Percentiles rank a stretch among this genome's conserved stretches.
Evolutionary conservation across 179 eudicot species (phyloP).

Genomic region (Dionaea muscipula): DNA sequence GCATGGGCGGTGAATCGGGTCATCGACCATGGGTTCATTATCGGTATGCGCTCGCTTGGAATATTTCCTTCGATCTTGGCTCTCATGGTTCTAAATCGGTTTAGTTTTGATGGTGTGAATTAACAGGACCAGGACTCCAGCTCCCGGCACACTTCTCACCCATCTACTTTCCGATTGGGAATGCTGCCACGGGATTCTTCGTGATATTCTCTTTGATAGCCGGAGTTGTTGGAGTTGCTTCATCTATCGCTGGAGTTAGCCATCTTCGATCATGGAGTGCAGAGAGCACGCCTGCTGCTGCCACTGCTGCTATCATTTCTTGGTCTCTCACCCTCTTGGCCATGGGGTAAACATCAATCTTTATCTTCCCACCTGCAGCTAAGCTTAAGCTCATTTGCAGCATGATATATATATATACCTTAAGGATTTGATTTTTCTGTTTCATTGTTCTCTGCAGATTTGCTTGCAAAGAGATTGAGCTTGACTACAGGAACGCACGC

Average conservation of each 20-base stretch:
- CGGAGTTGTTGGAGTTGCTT: conserved; percentile 65
- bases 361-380: too few relatives aligned
- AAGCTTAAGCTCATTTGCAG: too few relatives aligned
- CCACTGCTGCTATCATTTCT: conserved; percentile 49
- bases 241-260: conserved; percentile 47
- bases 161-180: conserved; percentile 76
- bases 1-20: conserved; percentile 74
- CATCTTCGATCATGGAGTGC: conserved; percentile 33
- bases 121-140: conserved; percentile 57
- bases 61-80: not conserved
- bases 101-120: not conserved
- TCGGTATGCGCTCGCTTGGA: conserved; percentile 25
- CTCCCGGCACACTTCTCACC: conserved; percentile 83
- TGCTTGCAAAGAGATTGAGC: conserved; percentile 59
- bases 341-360: conserved; percentile 96
- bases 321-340: conserved; percentile 73
- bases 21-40: conserved; percentile 67
- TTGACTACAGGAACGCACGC: conserved; percentile 43
- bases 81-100: not conserved
- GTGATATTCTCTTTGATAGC: conserved; percentile 53
- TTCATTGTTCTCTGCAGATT: conserved; percentile 24
- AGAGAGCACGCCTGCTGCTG: conserved; percentile 42
- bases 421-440: too few relatives aligned
- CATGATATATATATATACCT: too few relatives aligned
- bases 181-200: conserved; percentile 76